These are phyloP conservation scores for Capronia coronata DNA, from an alignment of 2,329 filamentous ascomycete species.

Conservation along the genomic window DNA sequence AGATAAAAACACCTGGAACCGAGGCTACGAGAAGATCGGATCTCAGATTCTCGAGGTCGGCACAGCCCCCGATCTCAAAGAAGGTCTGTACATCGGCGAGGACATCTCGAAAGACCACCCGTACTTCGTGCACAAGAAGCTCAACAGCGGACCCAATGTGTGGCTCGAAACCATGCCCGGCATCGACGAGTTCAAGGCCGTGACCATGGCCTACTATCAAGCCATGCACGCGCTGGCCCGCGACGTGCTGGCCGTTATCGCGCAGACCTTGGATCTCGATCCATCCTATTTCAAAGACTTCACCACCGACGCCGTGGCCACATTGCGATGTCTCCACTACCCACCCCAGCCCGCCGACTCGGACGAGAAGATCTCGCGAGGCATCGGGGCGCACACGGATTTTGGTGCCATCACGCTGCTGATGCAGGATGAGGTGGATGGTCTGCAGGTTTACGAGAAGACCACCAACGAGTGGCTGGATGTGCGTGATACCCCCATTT, in stretches of 20 bases:
- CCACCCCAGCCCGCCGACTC: slow-evolving; percentile 26
- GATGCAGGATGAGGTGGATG: slow-evolving; percentile 29
- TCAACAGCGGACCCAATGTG: slow-evolving; percentile 30
- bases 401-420: slow-evolving; percentile 33
- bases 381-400: slow-evolving; percentile 32
- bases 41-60: slow-evolving; percentile 30
- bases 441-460: slow-evolving; percentile 30
- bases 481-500: no score
- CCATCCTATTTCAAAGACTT: slow-evolving; percentile 26
- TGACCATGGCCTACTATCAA: slow-evolving; percentile 27
- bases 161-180: slow-evolving; percentile 1
- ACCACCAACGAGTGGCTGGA: slow-evolving; percentile 28
- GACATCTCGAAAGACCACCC: slow-evolving; percentile 24
- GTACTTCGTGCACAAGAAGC: slow-evolving; percentile 21
- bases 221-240: slow-evolving; percentile 21
- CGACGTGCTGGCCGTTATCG: slow-evolving; percentile 23
- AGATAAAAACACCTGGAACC: slow-evolving; percentile 33
- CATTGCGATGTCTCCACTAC: slow-evolving; percentile 29
- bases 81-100: slow-evolving; percentile 29
- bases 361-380: slow-evolving; percentile 24
- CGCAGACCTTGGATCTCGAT: slow-evolving; percentile 21
- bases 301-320: slow-evolving; percentile 26
- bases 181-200: slow-evolving; percentile 37
- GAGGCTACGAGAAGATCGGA: slow-evolving; percentile 30
- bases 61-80: slow-evolving; percentile 28